Evolutionary conservation across 1,284 basidiomycete species (phyloP), one percentile per base, ranked within the genome.

Genomic region (Cerrena zonata): DNA sequence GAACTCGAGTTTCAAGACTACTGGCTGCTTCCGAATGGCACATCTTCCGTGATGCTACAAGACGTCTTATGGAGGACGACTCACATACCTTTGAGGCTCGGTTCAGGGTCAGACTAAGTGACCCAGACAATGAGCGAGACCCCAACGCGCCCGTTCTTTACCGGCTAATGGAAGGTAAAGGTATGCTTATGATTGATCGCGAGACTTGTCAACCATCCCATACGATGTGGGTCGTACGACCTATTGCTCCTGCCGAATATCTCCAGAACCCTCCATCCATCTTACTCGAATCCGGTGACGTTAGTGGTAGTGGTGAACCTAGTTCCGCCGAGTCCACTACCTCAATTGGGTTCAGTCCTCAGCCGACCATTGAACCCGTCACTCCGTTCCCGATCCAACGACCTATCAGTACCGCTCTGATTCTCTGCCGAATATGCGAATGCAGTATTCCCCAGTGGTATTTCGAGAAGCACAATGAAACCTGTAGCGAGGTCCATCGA

Each of bases 391-490:
- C 87, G 3, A 82, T 86, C 63, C 77, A 77, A 41, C 79, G 82
- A 7, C 81, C 87, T 23, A 85, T 96, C 65, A 88, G 84, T 60
- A 83, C 82, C 22, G 85, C 93, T 58, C 86, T 84, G n/a, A 88
- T 99, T 37, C 77, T 99, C 18, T 99, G 96, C 72, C 91, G 96
- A 44, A 99, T 99, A 58, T 99, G 96, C 75, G 96, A 99, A 70
- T 85, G 90, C 61, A 87, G 91, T 61, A 89, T 99, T 49, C 94
- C 96, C 2, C 89, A 95, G 52, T 99, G 96, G 94, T 99, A 95
- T 74, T 99, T 99, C 65, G 96, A 98, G 71, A 98, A 98, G 74
- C 96, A 99, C 75, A 98, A 94, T 76, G 96, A 99, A 72, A 99
- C 95, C 10, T 99, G 96, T 67, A 92, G 86, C 61, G 96, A 98